Evolutionary conservation across 495 filamentous ascomycete species (phyloP), one percentile per base, ranked within the genome.

Genomic region (Talaromyces proteolyticus): DNA sequence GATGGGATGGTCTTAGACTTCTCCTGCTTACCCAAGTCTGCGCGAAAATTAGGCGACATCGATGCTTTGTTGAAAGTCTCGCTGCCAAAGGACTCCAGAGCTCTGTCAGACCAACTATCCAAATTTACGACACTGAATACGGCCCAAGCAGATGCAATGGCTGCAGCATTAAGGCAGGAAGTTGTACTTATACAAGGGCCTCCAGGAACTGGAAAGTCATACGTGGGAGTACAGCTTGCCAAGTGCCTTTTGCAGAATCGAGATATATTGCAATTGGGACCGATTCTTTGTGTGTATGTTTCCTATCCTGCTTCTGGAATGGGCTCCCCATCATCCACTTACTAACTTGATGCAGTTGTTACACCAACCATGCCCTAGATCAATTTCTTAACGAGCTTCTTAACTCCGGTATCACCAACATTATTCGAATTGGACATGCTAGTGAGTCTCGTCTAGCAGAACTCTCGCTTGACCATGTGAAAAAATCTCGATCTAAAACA

Each of bases 171-270:
- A 3, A 73, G 68, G 2, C 70, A 74, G 3, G 65, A 65, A 4
- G 53, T 89, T 19, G 79, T 79, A 6, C 65, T 90, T 0, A 86
- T 91, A 24, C 87, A 93, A 70, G 89, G 89, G 0, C 89, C 88
- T 0, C 89, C 89, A 3, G 88, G 89, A 1, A 91, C 87, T 3
- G 88, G 89, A 3, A 93, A 94, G 60, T 78, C 72, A 47, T 87
- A 73, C 50, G 78, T 75, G 0, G 82, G 79, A 3, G 73, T 81
- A n/a, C 65, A 72, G 26, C 57, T 82, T 42, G 72, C 88, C 18
- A 79, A 87, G 53, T 76, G 80, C 1, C 60, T 92, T 6, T 62
- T 91, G 2, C 70, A 65, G 7, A 86, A 87, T 55, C 43, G 37
- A 20, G 40, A 40, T 1, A 54, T 55, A 26, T 71, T 68, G 0